Base-by-base conservation (phyloP, 2,329 filamentous ascomycete species). In the Talaromyces piceae region DNA sequence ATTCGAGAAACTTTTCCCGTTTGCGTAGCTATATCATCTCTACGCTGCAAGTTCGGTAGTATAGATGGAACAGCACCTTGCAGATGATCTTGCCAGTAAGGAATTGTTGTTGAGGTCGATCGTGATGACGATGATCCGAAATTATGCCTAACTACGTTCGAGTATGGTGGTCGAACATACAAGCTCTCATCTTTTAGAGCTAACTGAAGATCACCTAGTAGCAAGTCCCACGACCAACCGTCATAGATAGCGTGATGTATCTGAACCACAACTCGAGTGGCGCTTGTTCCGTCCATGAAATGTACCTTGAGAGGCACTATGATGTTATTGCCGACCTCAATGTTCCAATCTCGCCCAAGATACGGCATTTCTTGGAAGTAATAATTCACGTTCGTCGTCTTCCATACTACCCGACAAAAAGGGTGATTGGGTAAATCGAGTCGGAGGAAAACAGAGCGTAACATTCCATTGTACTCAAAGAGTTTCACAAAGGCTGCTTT, bases 181-280 rank as follows among this genome's bases (percentile, higher is more conserved):
- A 62, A 31, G 1, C 58, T n/a, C 2, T 60, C 49, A 6, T 63
- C 64, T 16, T 57, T 52, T 62, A 86, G 60, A 1, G 86, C 57
- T 0, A 60, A 61, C 3, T 78, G 73, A 4, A 95, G 69, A 63
- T 95, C 88, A 23, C 77, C 71, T 12, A 88, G 63, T 0, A 94
- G 67, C 26, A 91, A 73, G 47, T 95, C 86, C 62, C 90, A 78
- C 0, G 89, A 91, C 91, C 91, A 96, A n/a, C 90, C 91, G 66
- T 96, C 91, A 62, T 95, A 96, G 1, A 94, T 65, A 0, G 88
- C 83, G 67, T 96, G 91, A 63, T 95, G 90, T 0, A 94, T 73
- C 11, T 84, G 75, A 41, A 88, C 49, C 9, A 79, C 60, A 1
- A 67, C 53, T 27, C 63, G 59, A 2, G 63, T 50, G 45, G 56